Evolutionary conservation across 805 yeast species (phyloP), one percentile per base, ranked within the genome.

Genomic region (Candida coleopterorum): DNA sequence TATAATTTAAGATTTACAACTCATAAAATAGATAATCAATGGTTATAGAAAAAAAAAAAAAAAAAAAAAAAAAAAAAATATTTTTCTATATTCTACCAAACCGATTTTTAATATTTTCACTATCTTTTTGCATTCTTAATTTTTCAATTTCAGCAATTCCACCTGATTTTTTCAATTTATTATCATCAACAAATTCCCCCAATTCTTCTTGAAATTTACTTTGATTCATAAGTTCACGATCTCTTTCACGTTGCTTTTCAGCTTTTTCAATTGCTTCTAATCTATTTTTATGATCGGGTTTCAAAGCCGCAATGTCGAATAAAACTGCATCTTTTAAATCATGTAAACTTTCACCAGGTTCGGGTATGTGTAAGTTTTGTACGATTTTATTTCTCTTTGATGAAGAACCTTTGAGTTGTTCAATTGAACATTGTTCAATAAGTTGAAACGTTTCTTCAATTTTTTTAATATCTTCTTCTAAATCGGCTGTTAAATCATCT

Each of bases 221-320:
- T 17, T 63, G 54, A 30, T 64, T 60, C 42, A 75, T 61, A 44
- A 79, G 60, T 40, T 73, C 80, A 39, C 74, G 72, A 52, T 86
- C 95, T 45, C 72, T 77, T 48, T 78, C 78, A 50, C 97, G 72
- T 18, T 87, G 52, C 50, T 79, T 79, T 50, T 90, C 97, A 0
- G 97, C 96, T 41, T 77, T 80, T 48, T 78, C 83, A 24, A 93
- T 84, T 0, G 99, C 99, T 46, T 85, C 95, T 1, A 87, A 68
- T 34, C 99, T 71, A 26, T 77, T 67, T 27, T 85, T 86, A 54
- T 88, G 96, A 50, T 93, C 79, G 1, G 97, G 97, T 37, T 68
- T 73, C 35, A 93, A 59, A 0, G 86, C 81, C 15, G 72, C 75
- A 2, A 93, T 96, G 47, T 89, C 96, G 9, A 72, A 66, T 47